Percentiles rank a stretch among this genome's conserved stretches.
Evolutionary conservation across 768 basidiomycete genomes (phyloP).

Genomic region (Russula olivacea): DNA sequence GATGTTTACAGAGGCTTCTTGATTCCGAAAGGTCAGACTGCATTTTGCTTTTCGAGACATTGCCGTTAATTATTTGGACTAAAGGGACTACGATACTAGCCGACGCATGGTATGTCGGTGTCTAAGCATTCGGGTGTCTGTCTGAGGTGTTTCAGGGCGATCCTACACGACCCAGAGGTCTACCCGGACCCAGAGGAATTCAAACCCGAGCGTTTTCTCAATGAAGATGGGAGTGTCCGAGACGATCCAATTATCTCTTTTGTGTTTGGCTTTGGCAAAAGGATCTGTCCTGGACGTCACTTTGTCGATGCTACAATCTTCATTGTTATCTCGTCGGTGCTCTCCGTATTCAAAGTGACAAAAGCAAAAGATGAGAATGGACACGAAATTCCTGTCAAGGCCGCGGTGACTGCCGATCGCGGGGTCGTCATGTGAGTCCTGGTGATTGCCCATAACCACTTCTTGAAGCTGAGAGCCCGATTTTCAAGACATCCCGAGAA

Average conservation of each 20-base stretch:
- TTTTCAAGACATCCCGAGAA: background rate
- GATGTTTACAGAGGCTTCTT: slow-evolving; percentile 28
- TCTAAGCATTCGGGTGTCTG: background rate
- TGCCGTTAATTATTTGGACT: background rate
- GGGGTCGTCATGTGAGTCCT: background rate
- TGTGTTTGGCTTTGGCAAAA: background rate
- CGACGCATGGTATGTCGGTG: slow-evolving; percentile 27
- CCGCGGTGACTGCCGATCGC: background rate
- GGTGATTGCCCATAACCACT: background rate
- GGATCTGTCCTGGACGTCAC: background rate
- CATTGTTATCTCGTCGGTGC: background rate
- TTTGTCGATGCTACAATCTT: background rate
- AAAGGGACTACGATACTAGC: slow-evolving; percentile 23
- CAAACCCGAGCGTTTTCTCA: slow-evolving; percentile 19
- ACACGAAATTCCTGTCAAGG: background rate
- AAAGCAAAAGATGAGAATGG: background rate
- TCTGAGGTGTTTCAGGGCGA: slow-evolving; percentile 5
- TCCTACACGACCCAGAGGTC: slow-evolving; percentile 11
- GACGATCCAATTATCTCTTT: background rate
- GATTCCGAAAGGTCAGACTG: slow-evolving; percentile 28
- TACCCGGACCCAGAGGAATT: slow-evolving; percentile 21
- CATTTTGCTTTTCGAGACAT: background rate
- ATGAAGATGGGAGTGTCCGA: slow-evolving; percentile 8
- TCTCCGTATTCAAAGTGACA: background rate
- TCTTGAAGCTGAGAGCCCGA: background rate